phyloP scores from a whole-genome alignment of 2,329 filamentous ascomycete genomes.

The Phaeosphaeria sp. region DNA sequence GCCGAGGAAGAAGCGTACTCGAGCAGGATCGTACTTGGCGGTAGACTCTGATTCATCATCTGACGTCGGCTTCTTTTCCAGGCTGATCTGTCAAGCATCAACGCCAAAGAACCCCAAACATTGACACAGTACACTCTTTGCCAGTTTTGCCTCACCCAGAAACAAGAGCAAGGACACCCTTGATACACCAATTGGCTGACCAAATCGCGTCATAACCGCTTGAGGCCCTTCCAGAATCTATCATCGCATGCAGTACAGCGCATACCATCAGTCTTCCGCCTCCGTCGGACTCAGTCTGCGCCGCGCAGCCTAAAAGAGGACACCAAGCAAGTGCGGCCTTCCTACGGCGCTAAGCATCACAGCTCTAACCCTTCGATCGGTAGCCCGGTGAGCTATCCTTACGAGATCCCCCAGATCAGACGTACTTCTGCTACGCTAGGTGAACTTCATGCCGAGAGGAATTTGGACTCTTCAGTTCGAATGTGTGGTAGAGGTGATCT shows the following conservation, averaged over 20 bases:
- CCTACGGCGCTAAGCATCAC: conserved; percentile 1
- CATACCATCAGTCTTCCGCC: conserved; percentile 14
- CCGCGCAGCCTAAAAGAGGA: conserved; percentile 8
- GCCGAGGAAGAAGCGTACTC: not conserved
- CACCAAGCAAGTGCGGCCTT: not conserved
- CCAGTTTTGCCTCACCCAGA: not conserved
- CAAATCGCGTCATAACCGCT: not conserved
- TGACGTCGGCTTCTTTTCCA: conserved; percentile 13
- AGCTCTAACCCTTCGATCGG: conserved; percentile 21
- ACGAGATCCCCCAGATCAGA: conserved; percentile 9
- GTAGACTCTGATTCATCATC: conserved; percentile 11
- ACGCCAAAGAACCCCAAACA: conserved; percentile 8
- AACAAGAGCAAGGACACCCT: conserved; percentile 1
- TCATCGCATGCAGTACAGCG: conserved; percentile 9
- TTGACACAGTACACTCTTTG: conserved; percentile 9
- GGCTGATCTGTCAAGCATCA: conserved; percentile 18
- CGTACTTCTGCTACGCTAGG: conserved; percentile 7
- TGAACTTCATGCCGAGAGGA: not conserved
- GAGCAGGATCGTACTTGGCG: conserved; percentile 2
- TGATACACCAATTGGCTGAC: not conserved
- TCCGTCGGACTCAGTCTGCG: conserved; percentile 13
- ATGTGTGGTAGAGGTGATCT: conserved; percentile 13
- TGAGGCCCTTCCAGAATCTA: not conserved
- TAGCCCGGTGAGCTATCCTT: conserved; percentile 10
- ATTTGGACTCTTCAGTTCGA: not conserved